Evolutionary conservation across 2,329 filamentous ascomycete species (phyloP), one percentile per base, ranked within the genome.

Genomic region (Paradendryphiella salina): DNA sequence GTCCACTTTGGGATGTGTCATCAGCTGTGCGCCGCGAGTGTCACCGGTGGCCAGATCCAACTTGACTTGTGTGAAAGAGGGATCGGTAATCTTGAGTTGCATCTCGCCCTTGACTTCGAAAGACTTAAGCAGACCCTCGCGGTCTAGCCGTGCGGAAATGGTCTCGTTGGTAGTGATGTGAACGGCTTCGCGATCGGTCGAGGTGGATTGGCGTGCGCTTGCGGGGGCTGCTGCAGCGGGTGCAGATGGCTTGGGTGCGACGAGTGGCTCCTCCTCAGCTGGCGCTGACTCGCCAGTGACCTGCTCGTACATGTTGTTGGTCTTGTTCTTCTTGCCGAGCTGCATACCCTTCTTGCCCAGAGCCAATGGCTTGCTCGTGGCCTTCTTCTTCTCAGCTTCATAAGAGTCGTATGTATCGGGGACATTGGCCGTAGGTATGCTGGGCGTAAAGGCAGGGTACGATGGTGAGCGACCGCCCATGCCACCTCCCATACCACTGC

Each of bases 261-360:
- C 85, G 20, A 95, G 80, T 31, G 90, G 90, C 70, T 96, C 91
- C 31, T 85, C 85, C 69, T 96, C 90, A 31, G 87, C 82, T n/a
- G 91, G 92, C 70, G 97, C 48, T 11, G 35, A 81, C 60, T 97
- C 93, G 52, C 89, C 90, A 61, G 91, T 87, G 28, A 99, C 92
- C 67, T 92, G 89, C 76, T 97, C 93, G 72, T 96, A 97, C 82
- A 97, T 96, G 73, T 96, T 93, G 23, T 89, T 96, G 17, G 90
- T 92, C 80, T 97, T 97, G 54, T 90, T 96, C 79, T 99, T 99
- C 81, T 97, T 97, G 76, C 94, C 94, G 50, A 99, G 81, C 75
- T 97, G 93, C 95, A 99, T 99, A 63, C 94, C 94, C 80, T 99
- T 99, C 66, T 90, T 91, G 77, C 95, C 90, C 52, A 87, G 83